Evolutionary conservation across 225 moss, liverwort and hornwort species (phyloP).

Genomic region (Ulota crispa): DNA sequence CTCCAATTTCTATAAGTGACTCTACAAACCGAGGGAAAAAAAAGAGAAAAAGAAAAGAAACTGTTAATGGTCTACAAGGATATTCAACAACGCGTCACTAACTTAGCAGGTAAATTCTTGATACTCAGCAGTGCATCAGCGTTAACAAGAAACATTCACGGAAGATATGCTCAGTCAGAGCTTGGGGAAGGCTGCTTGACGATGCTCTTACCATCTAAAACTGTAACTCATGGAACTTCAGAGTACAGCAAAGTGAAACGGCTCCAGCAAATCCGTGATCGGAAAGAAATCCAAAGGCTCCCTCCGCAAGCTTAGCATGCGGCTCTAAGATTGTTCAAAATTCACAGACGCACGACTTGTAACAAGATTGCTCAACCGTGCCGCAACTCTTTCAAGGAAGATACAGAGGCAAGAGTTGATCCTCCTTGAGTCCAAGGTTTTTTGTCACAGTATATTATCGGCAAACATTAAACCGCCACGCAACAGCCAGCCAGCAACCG

Average conservation of each 20-base stretch:
- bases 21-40: background rate
- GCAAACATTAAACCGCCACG: background rate
- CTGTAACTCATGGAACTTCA: conserved; percentile 39
- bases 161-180: background rate
- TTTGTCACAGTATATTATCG: conserved; percentile 20
- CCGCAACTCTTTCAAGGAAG: background rate
- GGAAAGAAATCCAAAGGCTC: background rate
- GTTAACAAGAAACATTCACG: background rate
- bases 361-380: background rate
- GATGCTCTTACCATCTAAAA: background rate
- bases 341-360: background rate
- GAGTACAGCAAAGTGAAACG: conserved; percentile 22
- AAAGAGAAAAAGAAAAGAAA: background rate
- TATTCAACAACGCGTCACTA: background rate
- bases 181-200: background rate
- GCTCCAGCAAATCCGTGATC: background rate
- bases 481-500: conserved; percentile 10
- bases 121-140: background rate
- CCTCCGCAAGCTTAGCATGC: background rate
- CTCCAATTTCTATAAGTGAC: background rate
- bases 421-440: conserved; percentile 23
- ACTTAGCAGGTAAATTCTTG: background rate
- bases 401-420: background rate
- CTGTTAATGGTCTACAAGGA: background rate
- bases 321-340: conserved; percentile 11